Base-by-base conservation (phyloP, 2,329 filamentous ascomycete species). In the Sporothrix humicola region DNA sequence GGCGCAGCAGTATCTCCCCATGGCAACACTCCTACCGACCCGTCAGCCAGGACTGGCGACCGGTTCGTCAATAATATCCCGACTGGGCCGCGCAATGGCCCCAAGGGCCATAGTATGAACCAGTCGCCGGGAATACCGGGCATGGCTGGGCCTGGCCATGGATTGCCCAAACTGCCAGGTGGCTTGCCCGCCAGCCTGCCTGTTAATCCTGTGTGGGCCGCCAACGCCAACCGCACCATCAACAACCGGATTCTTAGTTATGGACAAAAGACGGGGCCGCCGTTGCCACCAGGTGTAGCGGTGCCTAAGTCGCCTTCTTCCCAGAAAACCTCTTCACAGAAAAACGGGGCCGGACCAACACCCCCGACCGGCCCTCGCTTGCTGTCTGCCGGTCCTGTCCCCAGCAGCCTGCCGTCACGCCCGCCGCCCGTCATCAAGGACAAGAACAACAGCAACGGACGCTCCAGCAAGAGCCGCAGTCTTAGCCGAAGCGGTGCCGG, bases 361-460 rank as follows among this genome's bases (percentile, higher is more conserved):
- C 15, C n/a, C 7, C 61, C 61, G 8, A 65, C 42, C 10, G 61
- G n/a, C 3, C 61, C 61, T 12, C 61, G 61, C 5, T 42, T 65
- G 1, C 2, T 65, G 3, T 26, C 42, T 10, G 61, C 63, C 15
- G 46, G 44, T 15, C 65, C 46, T 17, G 31, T 66, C 1, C 70
- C 72, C 20, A 74, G 71, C 69, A 68, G 52, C 12, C 66, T 74
- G 1, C 74, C 71, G 2, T 72, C 73, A 1, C 54, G 50, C 2
- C 72, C 48, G 44, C 70, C 72, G 15, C 52, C 76, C 65, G 12
- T 75, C 65, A 71, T 71, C 46, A 12, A 73, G 70, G 59, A 44
- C 8, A 23, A 6, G 8, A 23, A 58, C 46, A 74, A 66, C 48
- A 37, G n/a, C n/a, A 73, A 23, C 37, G 42, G 15, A 10, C 48